Percentiles rank a stretch among this genome's conserved stretches.
These are phyloP conservation scores for Orbilia blumenaviensis DNA, from an alignment of 2,329 filamentous ascomycete genomes.

Conservation along the genomic window DNA sequence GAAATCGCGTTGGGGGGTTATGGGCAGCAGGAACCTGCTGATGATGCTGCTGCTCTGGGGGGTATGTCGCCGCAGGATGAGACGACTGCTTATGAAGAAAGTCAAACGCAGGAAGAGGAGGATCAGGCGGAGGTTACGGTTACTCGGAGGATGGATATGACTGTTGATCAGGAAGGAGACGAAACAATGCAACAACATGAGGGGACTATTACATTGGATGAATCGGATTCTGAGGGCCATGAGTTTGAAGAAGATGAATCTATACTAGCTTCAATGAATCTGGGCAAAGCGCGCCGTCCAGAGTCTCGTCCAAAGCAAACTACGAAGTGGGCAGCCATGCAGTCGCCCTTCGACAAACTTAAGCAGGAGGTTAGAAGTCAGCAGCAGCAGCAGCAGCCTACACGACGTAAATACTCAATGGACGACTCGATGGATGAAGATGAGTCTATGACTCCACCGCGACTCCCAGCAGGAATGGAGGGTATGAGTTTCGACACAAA, in stretches of 20 bases:
- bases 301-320: conserved; percentile 55
- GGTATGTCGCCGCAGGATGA: conserved; percentile 72
- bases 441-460: conserved; percentile 43
- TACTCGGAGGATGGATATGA: conserved; percentile 15
- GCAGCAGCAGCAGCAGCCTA: conserved; percentile 54
- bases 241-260: conserved; percentile 68
- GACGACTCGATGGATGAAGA: conserved; percentile 36
- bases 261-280: conserved; percentile 71
- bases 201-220: conserved; percentile 56
- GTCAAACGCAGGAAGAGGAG: conserved; percentile 55
- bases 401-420: conserved; percentile 20
- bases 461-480: conserved; percentile 30
- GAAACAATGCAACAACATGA: conserved; percentile 36
- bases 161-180: conserved; percentile 17
- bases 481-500: conserved; percentile 28
- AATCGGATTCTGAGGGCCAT: conserved; percentile 54
- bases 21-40: conserved; percentile 63
- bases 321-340: conserved; percentile 71
- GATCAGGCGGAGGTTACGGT: conserved; percentile 50
- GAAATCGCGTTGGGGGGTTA: conserved; percentile 97
- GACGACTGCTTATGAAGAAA: conserved; percentile 61
- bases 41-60: neutral
- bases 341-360: conserved; percentile 79
- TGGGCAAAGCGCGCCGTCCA: conserved; percentile 66
- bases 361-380: conserved; percentile 69